These are phyloP conservation scores for Sclerotinia glacialis DNA, from an alignment of 2,329 filamentous ascomycete species.

Conservation along the genomic window DNA sequence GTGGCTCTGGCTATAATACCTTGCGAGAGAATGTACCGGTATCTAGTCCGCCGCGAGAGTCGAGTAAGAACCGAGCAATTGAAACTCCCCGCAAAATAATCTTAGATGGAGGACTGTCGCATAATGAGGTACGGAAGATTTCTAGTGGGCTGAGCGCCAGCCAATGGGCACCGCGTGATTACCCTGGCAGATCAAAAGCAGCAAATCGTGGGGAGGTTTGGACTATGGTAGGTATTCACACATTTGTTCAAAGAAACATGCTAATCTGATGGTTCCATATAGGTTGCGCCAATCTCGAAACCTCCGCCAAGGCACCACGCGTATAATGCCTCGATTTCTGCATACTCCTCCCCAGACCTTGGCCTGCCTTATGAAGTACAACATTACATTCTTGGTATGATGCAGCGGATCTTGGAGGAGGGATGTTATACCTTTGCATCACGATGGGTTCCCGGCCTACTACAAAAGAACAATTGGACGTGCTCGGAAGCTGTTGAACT, in stretches of 20 bases:
- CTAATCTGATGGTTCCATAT: conserved; percentile 10
- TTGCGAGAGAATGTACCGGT: conserved; percentile 10
- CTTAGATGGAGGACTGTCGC: neutral
- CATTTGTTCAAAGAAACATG: conserved; percentile 14
- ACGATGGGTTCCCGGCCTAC: conserved; percentile 34
- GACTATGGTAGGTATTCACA: conserved; percentile 29
- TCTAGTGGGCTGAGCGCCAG: conserved; percentile 25
- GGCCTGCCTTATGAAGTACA: conserved; percentile 40
- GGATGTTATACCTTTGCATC: conserved; percentile 37
- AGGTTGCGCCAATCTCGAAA: conserved; percentile 5
- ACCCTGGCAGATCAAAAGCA: conserved; percentile 11
- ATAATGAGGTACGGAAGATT: neutral
- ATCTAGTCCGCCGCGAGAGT: neutral
- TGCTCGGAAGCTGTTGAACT: conserved; percentile 38
- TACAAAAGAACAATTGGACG: conserved; percentile 33
- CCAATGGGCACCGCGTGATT: conserved; percentile 35
- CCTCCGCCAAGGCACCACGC: neutral
- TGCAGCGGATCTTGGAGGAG: conserved; percentile 38
- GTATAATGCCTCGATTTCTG: conserved; percentile 8
- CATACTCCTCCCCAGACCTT: conserved; percentile 26
- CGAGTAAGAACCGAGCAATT: neutral
- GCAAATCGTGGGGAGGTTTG: conserved; percentile 28
- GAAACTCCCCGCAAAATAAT: neutral
- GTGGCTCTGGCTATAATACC: conserved; percentile 3
- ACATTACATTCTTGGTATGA: conserved; percentile 38